Percentiles rank a stretch among this genome's conserved stretches.
Conservation (phyloP, 2,329 filamentous ascomycete species). For the Penicillium sp. region DNA sequence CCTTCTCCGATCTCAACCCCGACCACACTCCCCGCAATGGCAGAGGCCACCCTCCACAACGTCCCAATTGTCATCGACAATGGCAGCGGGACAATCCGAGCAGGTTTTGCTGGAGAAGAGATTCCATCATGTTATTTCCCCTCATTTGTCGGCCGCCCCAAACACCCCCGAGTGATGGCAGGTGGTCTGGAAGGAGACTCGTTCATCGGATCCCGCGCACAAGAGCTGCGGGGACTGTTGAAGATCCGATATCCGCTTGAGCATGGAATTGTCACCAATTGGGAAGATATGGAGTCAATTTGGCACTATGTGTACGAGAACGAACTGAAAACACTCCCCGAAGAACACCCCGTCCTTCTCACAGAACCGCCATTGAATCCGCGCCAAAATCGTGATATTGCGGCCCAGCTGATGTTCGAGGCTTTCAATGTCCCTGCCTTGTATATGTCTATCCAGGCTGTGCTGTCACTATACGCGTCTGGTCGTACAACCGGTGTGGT, state of each 20-base stretch:
- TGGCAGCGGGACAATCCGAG: slow-evolving; percentile 94
- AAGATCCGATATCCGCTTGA: slow-evolving; percentile 96
- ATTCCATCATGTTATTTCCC: slow-evolving; percentile 96
- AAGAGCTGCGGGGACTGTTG: slow-evolving; percentile 84
- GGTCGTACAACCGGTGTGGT: slow-evolving; percentile 96
- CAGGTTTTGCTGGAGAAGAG: slow-evolving; percentile 95
- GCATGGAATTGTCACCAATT: slow-evolving; percentile 97
- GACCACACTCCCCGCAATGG: slow-evolving; percentile 49
- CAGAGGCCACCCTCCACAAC: slow-evolving; percentile 78
- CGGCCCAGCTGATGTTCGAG: slow-evolving; percentile 96
- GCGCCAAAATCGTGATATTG: slow-evolving; percentile 90
- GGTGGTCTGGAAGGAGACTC: slow-evolving; percentile 94
- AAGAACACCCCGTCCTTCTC: slow-evolving; percentile 96
- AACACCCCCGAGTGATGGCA: slow-evolving; percentile 92
- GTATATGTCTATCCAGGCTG: slow-evolving; percentile 95
- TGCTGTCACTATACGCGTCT: slow-evolving; percentile 92
- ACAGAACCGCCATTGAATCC: slow-evolving; percentile 97
- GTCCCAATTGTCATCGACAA: slow-evolving; percentile 99
- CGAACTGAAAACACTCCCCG: slow-evolving; percentile 92
- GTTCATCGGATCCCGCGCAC: slow-evolving; percentile 91
- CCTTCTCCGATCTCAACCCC: slow-evolving; percentile 20
- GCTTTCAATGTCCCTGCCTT: slow-evolving; percentile 97
- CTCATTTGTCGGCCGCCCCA: slow-evolving; percentile 93
- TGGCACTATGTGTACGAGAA: slow-evolving; percentile 98
- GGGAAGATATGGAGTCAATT: slow-evolving; percentile 99